phyloP scores from a whole-genome alignment of 1,284 basidiomycete genomes.

The Cronartium quercuum region DNA sequence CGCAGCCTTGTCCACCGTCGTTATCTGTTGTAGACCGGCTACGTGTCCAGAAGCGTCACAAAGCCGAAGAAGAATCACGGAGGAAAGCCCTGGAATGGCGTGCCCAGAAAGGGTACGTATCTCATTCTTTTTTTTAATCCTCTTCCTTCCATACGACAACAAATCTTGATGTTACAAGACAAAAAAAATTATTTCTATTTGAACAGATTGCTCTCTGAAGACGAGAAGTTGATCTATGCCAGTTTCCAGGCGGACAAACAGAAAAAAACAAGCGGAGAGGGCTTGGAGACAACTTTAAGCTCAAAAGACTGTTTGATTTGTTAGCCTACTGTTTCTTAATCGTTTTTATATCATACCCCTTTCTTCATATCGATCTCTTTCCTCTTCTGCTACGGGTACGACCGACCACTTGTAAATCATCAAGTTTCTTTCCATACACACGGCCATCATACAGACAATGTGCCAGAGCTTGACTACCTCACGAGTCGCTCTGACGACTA shows the following conservation, averaged over 20 bases:
- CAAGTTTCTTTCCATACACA: too few relatives aligned
- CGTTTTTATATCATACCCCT: too few relatives aligned
- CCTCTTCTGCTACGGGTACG: too few relatives aligned
- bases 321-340: too few relatives aligned
- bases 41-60: not conserved
- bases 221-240: not conserved
- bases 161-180: not conserved
- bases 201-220: not conserved
- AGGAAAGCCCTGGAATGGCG: constrained; percentile 2
- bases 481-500: too few relatives aligned
- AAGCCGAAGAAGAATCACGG: constrained; percentile 1
- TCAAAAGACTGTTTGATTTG: not conserved
- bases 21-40: not conserved
- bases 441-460: too few relatives aligned
- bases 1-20: not conserved
- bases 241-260: not conserved
- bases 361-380: too few relatives aligned
- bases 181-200: not conserved
- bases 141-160: too few relatives aligned
- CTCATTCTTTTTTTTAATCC: not conserved
- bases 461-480: too few relatives aligned
- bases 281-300: not conserved
- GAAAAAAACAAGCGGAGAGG: not conserved
- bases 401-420: too few relatives aligned
- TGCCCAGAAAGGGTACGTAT: not conserved